Evolutionary conservation across 306 rosid species (phyloP).

Genomic region (Cotoneaster glaucophyllus): DNA sequence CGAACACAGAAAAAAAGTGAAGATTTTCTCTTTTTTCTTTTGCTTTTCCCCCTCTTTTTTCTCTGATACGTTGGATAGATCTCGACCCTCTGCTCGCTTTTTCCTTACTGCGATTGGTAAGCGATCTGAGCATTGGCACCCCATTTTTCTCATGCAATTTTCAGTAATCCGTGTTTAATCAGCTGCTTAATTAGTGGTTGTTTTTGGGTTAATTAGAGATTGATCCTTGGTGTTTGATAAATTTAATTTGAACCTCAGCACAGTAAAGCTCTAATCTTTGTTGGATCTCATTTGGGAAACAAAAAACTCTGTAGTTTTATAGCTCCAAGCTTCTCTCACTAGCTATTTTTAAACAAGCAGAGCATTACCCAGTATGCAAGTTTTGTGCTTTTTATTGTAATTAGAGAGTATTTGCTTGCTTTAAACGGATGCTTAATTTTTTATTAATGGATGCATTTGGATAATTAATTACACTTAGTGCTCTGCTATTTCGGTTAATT

Average conservation of each 20-base stretch:
- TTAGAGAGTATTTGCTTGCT: conserved; percentile 8
- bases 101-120: conserved; percentile 42
- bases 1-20: neutral
- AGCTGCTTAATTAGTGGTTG: neutral
- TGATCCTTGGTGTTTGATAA: neutral
- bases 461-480: neutral
- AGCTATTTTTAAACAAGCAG: neutral
- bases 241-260: neutral
- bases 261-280: neutral
- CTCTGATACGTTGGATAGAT: conserved; percentile 23
- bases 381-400: neutral
- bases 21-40: neutral
- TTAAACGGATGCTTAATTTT: conserved; percentile 6
- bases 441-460: neutral
- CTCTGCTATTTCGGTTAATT: conserved; percentile 5
- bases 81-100: conserved; percentile 26
- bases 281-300: neutral
- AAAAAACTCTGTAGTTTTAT: neutral
- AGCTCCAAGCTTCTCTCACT: neutral
- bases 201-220: neutral
- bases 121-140: conserved; percentile 7
- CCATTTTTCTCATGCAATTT: neutral
- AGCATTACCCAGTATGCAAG: neutral
- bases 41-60: neutral
- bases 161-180: neutral